phyloP scores from a whole-genome alignment of 2,329 filamentous ascomycete species.

The Colletotrichum filicis region DNA sequence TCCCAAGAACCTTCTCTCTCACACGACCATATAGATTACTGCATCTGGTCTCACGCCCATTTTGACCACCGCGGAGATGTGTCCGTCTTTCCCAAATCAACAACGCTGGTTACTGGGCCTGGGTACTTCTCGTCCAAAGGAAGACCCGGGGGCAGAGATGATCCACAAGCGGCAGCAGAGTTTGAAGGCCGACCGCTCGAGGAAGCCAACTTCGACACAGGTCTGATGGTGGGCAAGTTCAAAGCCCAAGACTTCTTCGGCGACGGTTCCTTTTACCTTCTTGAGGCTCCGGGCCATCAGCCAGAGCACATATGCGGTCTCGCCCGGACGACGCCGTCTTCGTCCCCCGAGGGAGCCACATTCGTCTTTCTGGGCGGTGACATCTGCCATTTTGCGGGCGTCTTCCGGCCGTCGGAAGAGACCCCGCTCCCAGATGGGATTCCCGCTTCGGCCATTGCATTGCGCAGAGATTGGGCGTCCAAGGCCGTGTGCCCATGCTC shows the following conservation, averaged over 20 bases:
- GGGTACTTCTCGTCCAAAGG: slow-evolving; percentile 30
- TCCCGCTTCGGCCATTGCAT: neutral
- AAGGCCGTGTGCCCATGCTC: slow-evolving; percentile 21
- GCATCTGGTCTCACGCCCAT: slow-evolving; percentile 44
- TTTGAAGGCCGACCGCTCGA: slow-evolving; percentile 32
- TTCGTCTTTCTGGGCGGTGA: slow-evolving; percentile 40
- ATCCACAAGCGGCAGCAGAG: slow-evolving; percentile 24
- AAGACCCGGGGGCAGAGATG: slow-evolving; percentile 13
- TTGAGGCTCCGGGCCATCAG: slow-evolving; percentile 44
- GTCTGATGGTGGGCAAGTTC: slow-evolving; percentile 46
- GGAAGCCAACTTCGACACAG: slow-evolving; percentile 36
- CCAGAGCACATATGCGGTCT: slow-evolving; percentile 38
- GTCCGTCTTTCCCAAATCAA: slow-evolving; percentile 39
- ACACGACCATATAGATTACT: slow-evolving; percentile 27
- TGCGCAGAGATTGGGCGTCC: slow-evolving; percentile 9
- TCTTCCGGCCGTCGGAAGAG: slow-evolving; percentile 18
- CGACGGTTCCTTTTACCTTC: slow-evolving; percentile 53
- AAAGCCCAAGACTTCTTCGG: slow-evolving; percentile 53
- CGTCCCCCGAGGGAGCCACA: slow-evolving; percentile 18
- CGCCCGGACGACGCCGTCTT: slow-evolving; percentile 34
- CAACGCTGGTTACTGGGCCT: slow-evolving; percentile 40
- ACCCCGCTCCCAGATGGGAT: slow-evolving; percentile 17
- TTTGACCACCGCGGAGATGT: slow-evolving; percentile 43
- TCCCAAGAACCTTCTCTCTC: neutral
- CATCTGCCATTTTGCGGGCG: slow-evolving; percentile 35